phyloP scores from a whole-genome alignment of 495 filamentous ascomycete genomes.

The Hypoxylon crocopeplum region DNA sequence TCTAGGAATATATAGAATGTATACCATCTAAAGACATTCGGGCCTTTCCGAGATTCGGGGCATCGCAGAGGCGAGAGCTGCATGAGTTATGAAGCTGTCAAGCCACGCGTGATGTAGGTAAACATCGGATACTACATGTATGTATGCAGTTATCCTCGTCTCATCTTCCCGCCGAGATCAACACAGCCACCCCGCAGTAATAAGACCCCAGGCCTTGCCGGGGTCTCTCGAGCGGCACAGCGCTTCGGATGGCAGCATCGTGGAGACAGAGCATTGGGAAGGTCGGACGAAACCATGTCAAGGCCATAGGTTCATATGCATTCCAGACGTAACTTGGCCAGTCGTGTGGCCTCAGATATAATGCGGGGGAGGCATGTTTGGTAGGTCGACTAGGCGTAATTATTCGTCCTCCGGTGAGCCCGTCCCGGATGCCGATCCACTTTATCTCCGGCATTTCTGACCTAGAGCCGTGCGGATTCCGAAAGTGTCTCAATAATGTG shows the following conservation, averaged over 20 bases:
- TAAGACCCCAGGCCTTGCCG: neutral
- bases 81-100: constrained; percentile 6
- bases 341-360: neutral
- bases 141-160: no score
- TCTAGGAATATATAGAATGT: neutral
- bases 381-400: constrained; percentile 4
- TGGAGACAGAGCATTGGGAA: constrained; percentile 10
- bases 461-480: constrained; percentile 10
- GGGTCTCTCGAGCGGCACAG: constrained; percentile 15
- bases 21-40: constrained; percentile 11
- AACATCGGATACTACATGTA: neutral
- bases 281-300: constrained; percentile 7
- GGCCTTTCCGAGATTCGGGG: constrained; percentile 1
- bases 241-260: constrained; percentile 11
- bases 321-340: constrained; percentile 4
- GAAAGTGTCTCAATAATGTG: neutral
- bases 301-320: constrained; percentile 11
- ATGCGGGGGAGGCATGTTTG: constrained; percentile 8
- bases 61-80: constrained; percentile 1
- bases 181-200: constrained; percentile 21
- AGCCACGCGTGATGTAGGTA: constrained; percentile 20
- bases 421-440: constrained; percentile 13
- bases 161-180: constrained; percentile 30
- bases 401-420: constrained; percentile 21
- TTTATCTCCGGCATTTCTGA: constrained; percentile 14